Evolutionary conservation across 768 basidiomycete genomes (phyloP).

Genomic region (Lentinula guzmanii): DNA sequence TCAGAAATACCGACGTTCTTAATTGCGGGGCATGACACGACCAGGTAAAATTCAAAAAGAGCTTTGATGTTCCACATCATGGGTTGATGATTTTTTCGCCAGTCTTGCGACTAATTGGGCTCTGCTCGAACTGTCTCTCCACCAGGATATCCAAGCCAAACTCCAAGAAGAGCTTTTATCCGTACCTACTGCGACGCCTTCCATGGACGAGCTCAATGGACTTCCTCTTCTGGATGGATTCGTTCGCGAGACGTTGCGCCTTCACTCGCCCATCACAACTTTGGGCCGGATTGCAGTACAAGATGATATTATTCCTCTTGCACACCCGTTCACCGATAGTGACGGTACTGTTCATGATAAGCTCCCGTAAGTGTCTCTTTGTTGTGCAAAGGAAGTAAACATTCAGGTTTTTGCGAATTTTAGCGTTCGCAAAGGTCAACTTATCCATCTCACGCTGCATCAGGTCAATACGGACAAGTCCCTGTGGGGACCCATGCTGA

Average conservation of each 20-base stretch:
- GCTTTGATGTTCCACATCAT: slow-evolving; percentile 4
- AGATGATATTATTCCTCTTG: slow-evolving; percentile 49
- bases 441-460: slow-evolving; percentile 42
- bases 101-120: slow-evolving; percentile 48
- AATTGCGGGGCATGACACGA: slow-evolving; percentile 26
- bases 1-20: slow-evolving; percentile 36
- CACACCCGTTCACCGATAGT: slow-evolving; percentile 35
- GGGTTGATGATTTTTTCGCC: slow-evolving; percentile 20
- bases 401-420: neutral
- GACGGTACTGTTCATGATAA: slow-evolving; percentile 31
- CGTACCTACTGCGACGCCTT: slow-evolving; percentile 49
- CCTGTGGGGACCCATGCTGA: slow-evolving; percentile 60
- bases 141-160: slow-evolving; percentile 44
- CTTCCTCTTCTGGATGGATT: slow-evolving; percentile 66
- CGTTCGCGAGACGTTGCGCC: slow-evolving; percentile 52
- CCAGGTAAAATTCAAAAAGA: neutral
- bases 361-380: slow-evolving; percentile 28
- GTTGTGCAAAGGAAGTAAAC: neutral
- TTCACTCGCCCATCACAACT: slow-evolving; percentile 45
- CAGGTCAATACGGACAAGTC: slow-evolving; percentile 43
- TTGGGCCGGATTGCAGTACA: slow-evolving; percentile 38
- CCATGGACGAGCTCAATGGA: slow-evolving; percentile 63
- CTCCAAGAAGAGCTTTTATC: slow-evolving; percentile 53
- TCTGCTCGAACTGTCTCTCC: slow-evolving; percentile 46
- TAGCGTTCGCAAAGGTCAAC: slow-evolving; percentile 40